Conservation (phyloP, 1,139 yeast species). For the Blastobotrys aristatus region DNA sequence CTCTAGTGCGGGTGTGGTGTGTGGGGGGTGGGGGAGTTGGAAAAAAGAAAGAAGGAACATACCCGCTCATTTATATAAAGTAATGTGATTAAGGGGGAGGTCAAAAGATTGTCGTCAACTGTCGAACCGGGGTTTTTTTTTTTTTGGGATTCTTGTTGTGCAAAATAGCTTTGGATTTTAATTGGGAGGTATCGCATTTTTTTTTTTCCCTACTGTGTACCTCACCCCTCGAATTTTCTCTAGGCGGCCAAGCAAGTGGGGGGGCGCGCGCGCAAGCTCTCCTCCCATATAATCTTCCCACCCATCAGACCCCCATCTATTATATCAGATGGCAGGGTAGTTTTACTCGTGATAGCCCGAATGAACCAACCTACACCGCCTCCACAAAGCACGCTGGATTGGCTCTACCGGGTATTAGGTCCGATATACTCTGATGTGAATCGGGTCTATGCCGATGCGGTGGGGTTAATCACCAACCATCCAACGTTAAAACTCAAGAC, state of each 20-base stretch:
- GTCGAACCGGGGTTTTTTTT: background rate
- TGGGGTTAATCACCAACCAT: slow-evolving; percentile 46
- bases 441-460: slow-evolving; percentile 56
- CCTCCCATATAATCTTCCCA: background rate
- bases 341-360: too few relatives aligned
- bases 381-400: slow-evolving; percentile 46
- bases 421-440: slow-evolving; percentile 50
- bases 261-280: slow-evolving; percentile 5
- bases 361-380: background rate
- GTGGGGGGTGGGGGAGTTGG: too few relatives aligned
- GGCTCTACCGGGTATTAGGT: slow-evolving; percentile 52
- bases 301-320: too few relatives aligned
- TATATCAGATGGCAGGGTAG: too few relatives aligned
- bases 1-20: too few relatives aligned
- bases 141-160: background rate
- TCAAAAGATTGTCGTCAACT: background rate
- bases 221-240: background rate
- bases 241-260: background rate
- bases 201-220: background rate
- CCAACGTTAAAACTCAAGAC: slow-evolving; percentile 64
- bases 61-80: slow-evolving; percentile 12
- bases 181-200: too few relatives aligned
- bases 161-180: too few relatives aligned
- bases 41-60: slow-evolving; percentile 1
- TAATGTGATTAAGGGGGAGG: background rate